Percentiles rank a stretch among this genome's conserved stretches.
Evolutionary conservation across 148 eudicot genomes (phyloP).

Genomic region (Dianthus caryophyllus): DNA sequence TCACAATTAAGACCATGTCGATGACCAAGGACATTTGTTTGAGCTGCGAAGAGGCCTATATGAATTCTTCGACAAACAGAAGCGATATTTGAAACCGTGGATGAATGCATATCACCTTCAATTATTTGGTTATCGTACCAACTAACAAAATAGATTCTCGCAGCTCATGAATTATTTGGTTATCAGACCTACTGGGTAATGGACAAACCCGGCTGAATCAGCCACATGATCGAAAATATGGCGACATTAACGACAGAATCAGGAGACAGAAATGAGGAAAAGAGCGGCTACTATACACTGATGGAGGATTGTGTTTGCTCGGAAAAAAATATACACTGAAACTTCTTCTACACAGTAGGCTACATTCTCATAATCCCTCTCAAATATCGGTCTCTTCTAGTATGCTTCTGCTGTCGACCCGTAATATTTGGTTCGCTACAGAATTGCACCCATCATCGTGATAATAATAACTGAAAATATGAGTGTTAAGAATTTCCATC

Average conservation of each 20-base stretch:
- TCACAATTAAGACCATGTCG: too few species aligned
- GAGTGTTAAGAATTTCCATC: slow-evolving; percentile 34
- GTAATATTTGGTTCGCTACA: slow-evolving; percentile 29
- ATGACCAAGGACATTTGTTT: too few species aligned
- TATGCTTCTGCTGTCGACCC: neutral
- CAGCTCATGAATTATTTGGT: slow-evolving; percentile 10
- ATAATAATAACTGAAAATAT: slow-evolving; percentile 41
- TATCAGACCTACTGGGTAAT: slow-evolving; percentile 8
- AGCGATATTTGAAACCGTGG: too few species aligned
- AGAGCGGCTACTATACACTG: slow-evolving; percentile 24
- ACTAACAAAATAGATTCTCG: neutral
- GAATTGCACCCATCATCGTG: slow-evolving; percentile 34
- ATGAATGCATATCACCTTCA: too few species aligned
- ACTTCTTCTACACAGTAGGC: slow-evolving; percentile 19
- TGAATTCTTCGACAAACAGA: too few species aligned
- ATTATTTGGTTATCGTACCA: neutral
- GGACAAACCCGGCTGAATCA: slow-evolving; percentile 4
- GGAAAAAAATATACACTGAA: slow-evolving; percentile 33
- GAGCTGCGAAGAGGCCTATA: too few species aligned
- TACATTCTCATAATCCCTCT: slow-evolving; percentile 24
- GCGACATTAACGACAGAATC: neutral
- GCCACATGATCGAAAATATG: neutral
- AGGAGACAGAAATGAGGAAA: slow-evolving; percentile 5
- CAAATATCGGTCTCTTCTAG: neutral
- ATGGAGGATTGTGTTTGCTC: slow-evolving; percentile 13